phyloP scores from a whole-genome alignment of 2,329 filamentous ascomycete genomes.

The Thielaviopsis musarum region DNA sequence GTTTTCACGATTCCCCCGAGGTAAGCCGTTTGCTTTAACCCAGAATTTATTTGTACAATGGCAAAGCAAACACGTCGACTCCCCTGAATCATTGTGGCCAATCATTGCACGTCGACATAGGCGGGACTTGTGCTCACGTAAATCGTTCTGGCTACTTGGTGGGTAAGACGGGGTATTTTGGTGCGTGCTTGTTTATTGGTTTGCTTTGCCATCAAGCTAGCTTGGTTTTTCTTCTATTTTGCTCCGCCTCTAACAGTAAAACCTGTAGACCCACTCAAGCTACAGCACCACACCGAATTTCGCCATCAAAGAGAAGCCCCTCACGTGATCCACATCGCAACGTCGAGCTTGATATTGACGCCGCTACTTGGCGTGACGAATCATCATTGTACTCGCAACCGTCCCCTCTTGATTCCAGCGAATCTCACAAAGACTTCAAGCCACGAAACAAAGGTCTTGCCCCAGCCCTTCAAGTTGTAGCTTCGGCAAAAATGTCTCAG shows the following conservation, averaged over 20 bases:
- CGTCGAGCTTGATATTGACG: neutral
- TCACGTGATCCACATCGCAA: neutral
- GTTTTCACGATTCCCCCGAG: neutral
- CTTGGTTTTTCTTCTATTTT: neutral
- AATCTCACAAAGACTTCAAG: conserved; percentile 1
- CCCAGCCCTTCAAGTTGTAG: neutral
- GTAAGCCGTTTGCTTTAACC: neutral
- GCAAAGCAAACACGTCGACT: neutral
- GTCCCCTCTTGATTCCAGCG: neutral
- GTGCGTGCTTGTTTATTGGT: neutral
- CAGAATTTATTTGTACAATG: neutral
- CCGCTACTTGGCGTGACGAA: neutral
- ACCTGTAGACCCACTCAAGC: neutral
- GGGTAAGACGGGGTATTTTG: neutral
- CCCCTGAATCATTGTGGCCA: neutral
- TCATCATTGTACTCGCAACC: neutral
- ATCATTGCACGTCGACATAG: neutral
- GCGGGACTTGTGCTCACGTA: neutral
- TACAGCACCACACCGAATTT: neutral
- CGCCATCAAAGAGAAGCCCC: neutral
- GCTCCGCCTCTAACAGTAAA: neutral
- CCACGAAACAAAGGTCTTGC: conserved; percentile 1
- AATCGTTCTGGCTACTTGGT: neutral
- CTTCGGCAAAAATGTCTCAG: neutral
- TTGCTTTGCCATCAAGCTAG: neutral